These are phyloP conservation scores for Tillandsia leiboldiana DNA, from an alignment of 176 grass and related monocot species.

Conservation along the genomic window DNA sequence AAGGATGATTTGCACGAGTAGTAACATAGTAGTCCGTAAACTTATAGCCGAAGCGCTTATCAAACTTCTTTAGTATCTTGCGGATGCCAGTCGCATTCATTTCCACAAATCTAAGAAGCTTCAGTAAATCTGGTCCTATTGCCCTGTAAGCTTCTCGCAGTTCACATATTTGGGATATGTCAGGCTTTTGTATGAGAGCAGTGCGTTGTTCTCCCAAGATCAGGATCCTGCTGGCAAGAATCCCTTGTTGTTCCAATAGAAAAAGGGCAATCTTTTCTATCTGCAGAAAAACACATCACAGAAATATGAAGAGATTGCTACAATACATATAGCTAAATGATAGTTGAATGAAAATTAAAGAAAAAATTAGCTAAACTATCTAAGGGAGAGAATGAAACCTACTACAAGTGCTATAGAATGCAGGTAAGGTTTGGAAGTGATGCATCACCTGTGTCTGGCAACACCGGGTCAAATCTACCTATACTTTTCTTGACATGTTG, in stretches of 20 bases:
- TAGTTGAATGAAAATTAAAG: conserved; percentile 8
- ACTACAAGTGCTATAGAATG: too few relatives aligned
- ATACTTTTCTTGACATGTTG: too few relatives aligned
- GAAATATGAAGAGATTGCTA: conserved; percentile 6
- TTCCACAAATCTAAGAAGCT: conserved; percentile 81
- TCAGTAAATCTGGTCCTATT: conserved; percentile 67
- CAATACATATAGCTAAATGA: background rate
- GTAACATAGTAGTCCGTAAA: conserved; percentile 87
- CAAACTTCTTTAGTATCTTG: conserved; percentile 94
- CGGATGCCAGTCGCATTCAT: conserved; percentile 89
- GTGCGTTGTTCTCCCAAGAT: conserved; percentile 43
- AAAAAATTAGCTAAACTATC: background rate
- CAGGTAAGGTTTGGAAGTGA: too few relatives aligned
- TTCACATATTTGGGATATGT: conserved; percentile 38
- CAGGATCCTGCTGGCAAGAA: conserved; percentile 71
- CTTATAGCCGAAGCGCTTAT: conserved; percentile 70
- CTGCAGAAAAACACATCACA: conserved; percentile 28
- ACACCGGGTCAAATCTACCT: too few relatives aligned
- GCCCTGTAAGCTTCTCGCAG: conserved; percentile 56
- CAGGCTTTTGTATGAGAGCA: conserved; percentile 27
- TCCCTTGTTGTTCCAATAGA: conserved; percentile 78
- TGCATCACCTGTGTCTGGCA: too few relatives aligned
- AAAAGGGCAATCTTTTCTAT: conserved; percentile 95
- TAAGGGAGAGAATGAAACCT: background rate
- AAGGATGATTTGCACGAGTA: conserved; percentile 81